phyloP scores from a whole-genome alignment of 139 green algal genomes.

The Coelastrella sp. region DNA sequence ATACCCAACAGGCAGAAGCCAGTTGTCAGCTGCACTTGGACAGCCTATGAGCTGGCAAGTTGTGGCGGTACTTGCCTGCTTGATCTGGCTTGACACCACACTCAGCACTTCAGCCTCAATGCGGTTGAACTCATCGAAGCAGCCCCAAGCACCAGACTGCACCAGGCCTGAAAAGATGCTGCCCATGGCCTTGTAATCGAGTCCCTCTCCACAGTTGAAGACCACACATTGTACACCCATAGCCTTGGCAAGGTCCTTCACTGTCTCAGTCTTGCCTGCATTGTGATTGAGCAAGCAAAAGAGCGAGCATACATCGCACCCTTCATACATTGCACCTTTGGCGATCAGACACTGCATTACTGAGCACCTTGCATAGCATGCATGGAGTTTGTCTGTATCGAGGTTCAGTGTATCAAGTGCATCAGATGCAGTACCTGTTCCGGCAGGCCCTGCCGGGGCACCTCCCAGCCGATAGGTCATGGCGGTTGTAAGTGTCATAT shows the following conservation, averaged over 20 bases:
- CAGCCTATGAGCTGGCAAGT: not conserved
- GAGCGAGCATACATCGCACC: not conserved
- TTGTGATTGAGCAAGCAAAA: not conserved
- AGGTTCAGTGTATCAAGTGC: too few relatives aligned
- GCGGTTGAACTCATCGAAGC: conserved; percentile 90
- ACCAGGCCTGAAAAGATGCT: conserved; percentile 85
- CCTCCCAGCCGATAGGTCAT: conserved; percentile 95
- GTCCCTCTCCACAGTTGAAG: conserved; percentile 85
- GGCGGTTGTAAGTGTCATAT: conserved; percentile 94
- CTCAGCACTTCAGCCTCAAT: conserved; percentile 60
- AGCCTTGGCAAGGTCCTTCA: conserved; percentile 88
- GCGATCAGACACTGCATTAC: not conserved
- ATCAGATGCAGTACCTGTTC: conserved; percentile 62
- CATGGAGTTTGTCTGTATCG: too few relatives aligned
- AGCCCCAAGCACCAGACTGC: conserved; percentile 85
- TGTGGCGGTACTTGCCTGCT: conserved; percentile 45
- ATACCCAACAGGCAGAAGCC: too few relatives aligned
- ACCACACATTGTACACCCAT: conserved; percentile 95
- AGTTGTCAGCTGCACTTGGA: too few relatives aligned
- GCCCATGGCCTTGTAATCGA: conserved; percentile 90
- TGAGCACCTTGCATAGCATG: not conserved
- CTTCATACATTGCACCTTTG: not conserved
- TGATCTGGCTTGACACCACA: conserved; percentile 68
- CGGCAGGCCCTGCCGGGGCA: conserved; percentile 93
- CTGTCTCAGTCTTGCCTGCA: conserved; percentile 88